phyloP scores from a whole-genome alignment of 2,329 filamentous ascomycete species.

The Diaporthe batatas region DNA sequence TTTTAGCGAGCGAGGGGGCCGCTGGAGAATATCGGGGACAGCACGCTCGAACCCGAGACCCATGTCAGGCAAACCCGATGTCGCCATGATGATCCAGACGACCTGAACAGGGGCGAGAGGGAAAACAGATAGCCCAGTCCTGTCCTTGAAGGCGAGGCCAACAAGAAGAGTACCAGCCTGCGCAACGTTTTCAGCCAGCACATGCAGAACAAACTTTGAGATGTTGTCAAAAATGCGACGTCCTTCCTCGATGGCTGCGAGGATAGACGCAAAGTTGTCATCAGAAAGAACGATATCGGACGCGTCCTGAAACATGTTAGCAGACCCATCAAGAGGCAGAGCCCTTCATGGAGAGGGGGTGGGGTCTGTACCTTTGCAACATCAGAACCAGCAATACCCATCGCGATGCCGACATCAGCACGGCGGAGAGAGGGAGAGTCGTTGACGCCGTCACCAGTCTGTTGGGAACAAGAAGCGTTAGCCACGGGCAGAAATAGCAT shows the following conservation, averaged over 20 bases:
- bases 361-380: slow-evolving; percentile 64
- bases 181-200: slow-evolving; percentile 76
- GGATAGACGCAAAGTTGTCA: slow-evolving; percentile 79
- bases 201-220: slow-evolving; percentile 77
- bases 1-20: slow-evolving; percentile 71
- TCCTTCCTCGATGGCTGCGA: slow-evolving; percentile 74
- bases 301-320: slow-evolving; percentile 52
- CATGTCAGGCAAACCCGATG: slow-evolving; percentile 78
- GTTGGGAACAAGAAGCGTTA: not conserved
- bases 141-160: slow-evolving; percentile 77
- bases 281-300: slow-evolving; percentile 77
- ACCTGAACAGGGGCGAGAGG: slow-evolving; percentile 79
- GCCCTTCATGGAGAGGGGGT: no score
- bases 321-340: not conserved
- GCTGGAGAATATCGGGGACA: slow-evolving; percentile 74
- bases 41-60: slow-evolving; percentile 79
- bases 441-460: slow-evolving; percentile 80
- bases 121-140: slow-evolving; percentile 74
- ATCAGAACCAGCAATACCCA: slow-evolving; percentile 72
- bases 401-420: slow-evolving; percentile 76
- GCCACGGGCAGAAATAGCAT: not conserved
- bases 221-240: slow-evolving; percentile 76
- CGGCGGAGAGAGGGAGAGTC: slow-evolving; percentile 74
- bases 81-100: slow-evolving; percentile 82
- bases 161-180: slow-evolving; percentile 76